Base-by-base conservation (phyloP, 1,284 basidiomycete species). In the Ustilago tritici region DNA sequence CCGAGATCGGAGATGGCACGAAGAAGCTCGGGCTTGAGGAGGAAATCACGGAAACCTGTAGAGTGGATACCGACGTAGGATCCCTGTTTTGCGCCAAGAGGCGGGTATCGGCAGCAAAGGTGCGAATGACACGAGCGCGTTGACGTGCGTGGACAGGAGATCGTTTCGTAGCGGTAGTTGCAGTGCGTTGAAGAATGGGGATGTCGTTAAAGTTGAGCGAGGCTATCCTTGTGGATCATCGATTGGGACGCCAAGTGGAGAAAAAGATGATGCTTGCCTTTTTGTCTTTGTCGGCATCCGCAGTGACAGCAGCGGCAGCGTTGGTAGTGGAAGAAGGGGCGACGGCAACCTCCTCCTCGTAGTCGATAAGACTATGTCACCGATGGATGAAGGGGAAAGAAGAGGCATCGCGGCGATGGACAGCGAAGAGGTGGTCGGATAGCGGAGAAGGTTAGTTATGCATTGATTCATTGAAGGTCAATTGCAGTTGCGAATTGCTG, bases 1-100 rank as follows among this genome's bases (percentile, higher is more conserved):
- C 97, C 97, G 54, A 99, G 89, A 86, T 99, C 97, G 87, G 94
- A 96, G 87, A 99, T 99, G 62, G 97, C 95, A 82, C 97, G 93
- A 83, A 99, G 90, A 76, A 99, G 88, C 88, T 99, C 97, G 70
- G 95, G 94, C 90, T 98, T 98, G 88, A 98, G 89, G 85, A 98
- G 89, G 89, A 98, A 98, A 88, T 98, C 95, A 53, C 84, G 81
- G 84, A 86, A 86, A 75, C 84, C 84, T 49, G 84, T 86, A 57
- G 84, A 86, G 76, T 86, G 84, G 72, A 86, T 84, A 62, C 84
- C 84, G 67, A 85, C 84, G 69, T 86, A 86, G 62, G 84, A 84
- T 49, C 83, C 84, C 84, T 84, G 71, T 68, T 61, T 56, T 23
- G 40, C 31, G 23, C 34, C 43, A 52, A 43, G 35, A 41, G 19